Base-by-base conservation (phyloP, 441 rosid species). In the Arabidopsis hybrid region DNA sequence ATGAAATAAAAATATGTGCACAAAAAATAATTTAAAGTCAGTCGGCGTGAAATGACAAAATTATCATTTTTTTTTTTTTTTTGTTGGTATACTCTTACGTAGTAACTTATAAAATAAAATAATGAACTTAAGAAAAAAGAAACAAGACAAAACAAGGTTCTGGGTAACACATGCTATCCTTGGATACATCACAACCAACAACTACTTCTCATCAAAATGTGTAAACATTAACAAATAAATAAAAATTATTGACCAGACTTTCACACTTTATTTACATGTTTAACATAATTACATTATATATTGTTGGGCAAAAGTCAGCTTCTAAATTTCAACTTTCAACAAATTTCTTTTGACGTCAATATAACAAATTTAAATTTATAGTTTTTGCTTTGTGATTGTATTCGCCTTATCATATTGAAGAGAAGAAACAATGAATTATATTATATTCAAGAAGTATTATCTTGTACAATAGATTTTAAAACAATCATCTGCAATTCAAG, bases 401-500 rank as follows among this genome's bases (percentile, higher is more conserved):
- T n/a, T 21, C 26, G 26, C 45, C 17, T 69, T 40, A 10, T 29
- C 10, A 52, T 45, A 43, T 18, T 18, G 6, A 18, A 43, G 12
- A 9, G 10, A 64, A 72, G 36, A 40, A 13, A 42, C 0, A 60
- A 40, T 67, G 6, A 45, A 50, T 60, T 32, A 60, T 2, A 26
- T 16, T 35, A 66, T 42, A 11, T 9, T 68, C 12, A 75, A 40
- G 47, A 61, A 68, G 13, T 38, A 72, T 50, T 8, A 12, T 36
- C 67, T 35, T 72, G 58, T 14, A 72, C 74, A 46, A 80, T 63
- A 43, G 67, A 72, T 12, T 68, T 75, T 17, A 83, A 73, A 65
- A 69, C 64, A 65, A 65, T 57, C 43, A 75, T 80, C 69, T 83
- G 84, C 32, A 75, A 72, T 49, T 83, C 77, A 65, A 83, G 84